Evolutionary conservation across 1,284 basidiomycete genomes (phyloP).

Genomic region (Sparassis latifolia): DNA sequence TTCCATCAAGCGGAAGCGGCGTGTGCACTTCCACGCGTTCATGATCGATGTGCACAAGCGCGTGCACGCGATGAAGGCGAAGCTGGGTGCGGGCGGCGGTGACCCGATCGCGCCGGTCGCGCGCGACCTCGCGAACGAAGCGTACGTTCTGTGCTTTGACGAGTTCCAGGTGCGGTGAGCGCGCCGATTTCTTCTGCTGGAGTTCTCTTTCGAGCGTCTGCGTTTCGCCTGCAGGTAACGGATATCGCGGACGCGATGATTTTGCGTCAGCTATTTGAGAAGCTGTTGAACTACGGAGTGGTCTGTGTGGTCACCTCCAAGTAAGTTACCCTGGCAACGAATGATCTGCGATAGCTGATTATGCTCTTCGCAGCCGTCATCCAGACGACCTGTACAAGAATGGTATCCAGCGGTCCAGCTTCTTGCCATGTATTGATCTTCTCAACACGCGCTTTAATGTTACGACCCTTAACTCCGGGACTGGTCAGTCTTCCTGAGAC

Average conservation of each 20-base stretch:
- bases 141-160: constrained; percentile 90
- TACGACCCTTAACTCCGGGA: constrained; percentile 90
- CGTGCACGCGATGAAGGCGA: constrained; percentile 72
- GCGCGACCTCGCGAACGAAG: constrained; percentile 81
- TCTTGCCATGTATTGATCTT: constrained; percentile 92
- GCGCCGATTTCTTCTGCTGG: not conserved
- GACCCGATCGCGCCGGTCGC: constrained; percentile 90
- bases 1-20: constrained; percentile 69
- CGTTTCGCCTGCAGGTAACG: constrained; percentile 58
- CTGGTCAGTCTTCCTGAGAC: constrained; percentile 46
- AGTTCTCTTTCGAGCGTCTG: constrained; percentile 1
- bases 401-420: constrained; percentile 95
- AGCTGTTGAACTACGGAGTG: constrained; percentile 82
- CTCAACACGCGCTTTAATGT: constrained; percentile 85
- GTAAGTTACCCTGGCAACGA: constrained; percentile 38
- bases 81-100: constrained; percentile 61
- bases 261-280: constrained; percentile 82
- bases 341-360: constrained; percentile 2
- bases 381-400: constrained; percentile 98
- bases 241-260: constrained; percentile 99
- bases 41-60: constrained; percentile 99
- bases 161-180: constrained; percentile 82
- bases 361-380: constrained; percentile 64
- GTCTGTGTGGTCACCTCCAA: constrained; percentile 97
- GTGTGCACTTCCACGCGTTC: constrained; percentile 97